Conservation (phyloP, 176 grass and related monocot genomes). For the Zoysia japonica region DNA sequence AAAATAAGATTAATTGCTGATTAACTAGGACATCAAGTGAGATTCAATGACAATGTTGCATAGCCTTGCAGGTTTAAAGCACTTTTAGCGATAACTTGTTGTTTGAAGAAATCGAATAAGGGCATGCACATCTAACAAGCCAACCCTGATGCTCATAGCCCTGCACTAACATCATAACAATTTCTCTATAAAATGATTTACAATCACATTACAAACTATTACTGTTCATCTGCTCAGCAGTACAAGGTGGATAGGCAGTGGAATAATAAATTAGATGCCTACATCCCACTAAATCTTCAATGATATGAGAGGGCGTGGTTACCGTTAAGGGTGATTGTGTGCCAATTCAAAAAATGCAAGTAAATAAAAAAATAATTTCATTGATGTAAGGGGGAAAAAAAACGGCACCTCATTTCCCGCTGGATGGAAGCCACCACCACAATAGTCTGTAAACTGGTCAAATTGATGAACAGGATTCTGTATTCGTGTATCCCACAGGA, state of each 20-base stretch:
- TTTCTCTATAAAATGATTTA: constrained; percentile 3
- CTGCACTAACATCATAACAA: neutral
- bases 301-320: neutral
- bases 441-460: constrained; percentile 97
- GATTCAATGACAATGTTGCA: neutral
- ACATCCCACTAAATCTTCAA: neutral
- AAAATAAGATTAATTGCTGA: neutral
- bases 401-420: constrained; percentile 81
- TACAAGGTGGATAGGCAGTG: neutral
- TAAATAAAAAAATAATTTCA: constrained; percentile 12
- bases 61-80: neutral
- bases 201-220: neutral
- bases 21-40: neutral
- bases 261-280: neutral
- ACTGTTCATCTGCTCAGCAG: neutral
- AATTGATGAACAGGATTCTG: constrained; percentile 69
- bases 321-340: neutral
- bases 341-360: neutral
- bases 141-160: neutral
- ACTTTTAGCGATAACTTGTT: neutral
- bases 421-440: constrained; percentile 95
- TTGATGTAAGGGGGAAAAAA: neutral
- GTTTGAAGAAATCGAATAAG: neutral
- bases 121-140: neutral
- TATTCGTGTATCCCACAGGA: constrained; percentile 81